Conservation (phyloP, 148 eudicot genomes). For the Cornus suecica region DNA sequence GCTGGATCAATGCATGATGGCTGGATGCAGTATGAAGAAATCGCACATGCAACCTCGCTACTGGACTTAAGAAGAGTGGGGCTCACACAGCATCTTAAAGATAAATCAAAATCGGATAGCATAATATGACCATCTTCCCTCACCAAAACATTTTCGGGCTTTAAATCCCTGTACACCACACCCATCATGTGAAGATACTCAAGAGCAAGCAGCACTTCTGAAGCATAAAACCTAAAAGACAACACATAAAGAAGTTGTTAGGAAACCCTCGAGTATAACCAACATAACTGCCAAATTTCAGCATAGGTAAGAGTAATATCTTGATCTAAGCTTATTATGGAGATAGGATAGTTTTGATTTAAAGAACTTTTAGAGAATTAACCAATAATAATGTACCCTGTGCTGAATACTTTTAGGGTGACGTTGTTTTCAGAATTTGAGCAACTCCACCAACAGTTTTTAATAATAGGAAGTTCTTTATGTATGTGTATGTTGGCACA, state of each 20-base stretch:
- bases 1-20: constrained; percentile 66
- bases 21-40: constrained; percentile 57
- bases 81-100: constrained; percentile 59
- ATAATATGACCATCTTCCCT: constrained; percentile 88
- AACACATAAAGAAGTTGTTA: constrained; percentile 3
- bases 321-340: not conserved
- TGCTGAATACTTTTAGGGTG: not conserved
- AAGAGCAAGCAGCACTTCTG: constrained; percentile 78
- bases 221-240: constrained; percentile 68
- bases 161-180: constrained; percentile 74
- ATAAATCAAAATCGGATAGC: constrained; percentile 83
- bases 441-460: not conserved
- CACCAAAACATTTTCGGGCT: constrained; percentile 82
- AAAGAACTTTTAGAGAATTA: not conserved
- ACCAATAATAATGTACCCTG: not conserved
- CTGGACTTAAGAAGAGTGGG: constrained; percentile 61
- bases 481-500: not conserved
- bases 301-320: not conserved
- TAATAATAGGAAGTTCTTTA: not conserved
- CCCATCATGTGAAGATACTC: constrained; percentile 94
- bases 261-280: not conserved
- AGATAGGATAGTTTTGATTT: not conserved
- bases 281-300: not conserved
- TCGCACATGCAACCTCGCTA: constrained; percentile 40
- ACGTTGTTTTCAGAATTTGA: not conserved